A percentile compares a stretch with the other conserved stretches of the same genome.
Conservation (phyloP, 2,329 filamentous ascomycete genomes). For the Chaetomiaceae sp. region DNA sequence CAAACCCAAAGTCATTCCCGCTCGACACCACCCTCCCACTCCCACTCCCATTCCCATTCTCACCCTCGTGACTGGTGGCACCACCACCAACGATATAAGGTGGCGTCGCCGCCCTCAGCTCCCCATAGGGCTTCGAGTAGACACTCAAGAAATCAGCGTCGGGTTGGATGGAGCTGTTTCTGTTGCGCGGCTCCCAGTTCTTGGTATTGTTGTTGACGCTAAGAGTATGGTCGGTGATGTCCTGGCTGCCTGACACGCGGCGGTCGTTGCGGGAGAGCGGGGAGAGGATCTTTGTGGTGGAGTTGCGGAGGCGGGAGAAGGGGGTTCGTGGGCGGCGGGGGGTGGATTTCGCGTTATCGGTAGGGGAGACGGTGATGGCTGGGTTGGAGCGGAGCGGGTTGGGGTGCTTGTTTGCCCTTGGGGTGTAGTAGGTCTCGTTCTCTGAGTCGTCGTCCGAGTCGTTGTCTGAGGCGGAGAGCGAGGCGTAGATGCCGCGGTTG, state of each 20-base stretch:
- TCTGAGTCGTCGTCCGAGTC: slow-evolving; percentile 36
- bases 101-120: slow-evolving; percentile 49
- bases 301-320: slow-evolving; percentile 27
- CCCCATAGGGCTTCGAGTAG: slow-evolving; percentile 56
- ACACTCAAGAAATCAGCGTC: slow-evolving; percentile 35
- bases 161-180: slow-evolving; percentile 47
- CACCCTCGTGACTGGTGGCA: too few species aligned
- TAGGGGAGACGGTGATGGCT: slow-evolving; percentile 20
- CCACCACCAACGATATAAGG: slow-evolving; percentile 47
- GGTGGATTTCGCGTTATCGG: slow-evolving; percentile 18
- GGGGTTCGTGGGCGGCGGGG: slow-evolving; percentile 31
- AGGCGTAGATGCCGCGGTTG: slow-evolving; percentile 40
- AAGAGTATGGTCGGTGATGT: slow-evolving; percentile 39
- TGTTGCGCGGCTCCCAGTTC: slow-evolving; percentile 27
- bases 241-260: slow-evolving; percentile 40
- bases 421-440: slow-evolving; percentile 11
- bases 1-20: slow-evolving; percentile 57
- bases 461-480: slow-evolving; percentile 34
- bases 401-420: slow-evolving; percentile 35
- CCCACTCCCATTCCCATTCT: background rate
- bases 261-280: slow-evolving; percentile 45
- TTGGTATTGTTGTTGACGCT: too few species aligned
- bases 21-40: slow-evolving; percentile 48
- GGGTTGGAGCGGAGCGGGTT: slow-evolving; percentile 54
- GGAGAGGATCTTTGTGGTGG: slow-evolving; percentile 37